Percentiles rank a stretch among this genome's conserved stretches.
Evolutionary conservation across 768 basidiomycete genomes (phyloP).

Genomic region (Podaxis sp.): DNA sequence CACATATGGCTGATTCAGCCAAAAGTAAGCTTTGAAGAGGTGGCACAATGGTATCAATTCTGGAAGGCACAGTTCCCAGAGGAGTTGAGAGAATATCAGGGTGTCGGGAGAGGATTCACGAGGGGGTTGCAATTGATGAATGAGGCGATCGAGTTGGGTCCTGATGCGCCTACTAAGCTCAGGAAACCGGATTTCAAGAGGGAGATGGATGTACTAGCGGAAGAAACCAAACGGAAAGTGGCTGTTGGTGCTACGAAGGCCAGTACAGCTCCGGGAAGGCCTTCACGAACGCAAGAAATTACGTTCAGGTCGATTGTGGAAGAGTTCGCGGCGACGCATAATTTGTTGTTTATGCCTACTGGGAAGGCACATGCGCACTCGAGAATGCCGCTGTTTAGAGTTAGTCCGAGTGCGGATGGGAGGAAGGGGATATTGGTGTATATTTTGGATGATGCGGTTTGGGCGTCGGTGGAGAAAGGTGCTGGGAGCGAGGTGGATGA

Average conservation of each 20-base stretch:
- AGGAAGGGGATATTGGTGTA: conserved; percentile 87
- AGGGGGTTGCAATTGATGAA: conserved; percentile 92
- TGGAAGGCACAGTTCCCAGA: conserved; percentile 85
- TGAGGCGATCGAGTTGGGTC: conserved; percentile 83
- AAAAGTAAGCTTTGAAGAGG: conserved; percentile 83
- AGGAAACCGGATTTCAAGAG: conserved; percentile 61
- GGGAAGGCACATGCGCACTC: conserved; percentile 82
- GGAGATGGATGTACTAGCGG: conserved; percentile 29
- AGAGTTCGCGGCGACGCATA: conserved; percentile 79
- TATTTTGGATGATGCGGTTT: conserved; percentile 90
- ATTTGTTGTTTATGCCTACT: conserved; percentile 85
- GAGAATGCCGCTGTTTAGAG: conserved; percentile 85
- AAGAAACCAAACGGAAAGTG: not conserved
- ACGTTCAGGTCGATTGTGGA: conserved; percentile 94
- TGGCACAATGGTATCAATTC: conserved; percentile 87
- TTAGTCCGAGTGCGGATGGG: conserved; percentile 75
- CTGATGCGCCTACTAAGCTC: conserved; percentile 64
- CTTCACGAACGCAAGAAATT: conserved; percentile 69
- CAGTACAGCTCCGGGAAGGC: conserved; percentile 26
- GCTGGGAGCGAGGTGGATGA: conserved; percentile 49
- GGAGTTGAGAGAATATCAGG: conserved; percentile 56
- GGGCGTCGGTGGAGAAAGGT: conserved; percentile 55
- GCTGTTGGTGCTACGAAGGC: conserved; percentile 19
- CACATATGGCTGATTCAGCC: conserved; percentile 94
- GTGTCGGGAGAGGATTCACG: conserved; percentile 77